Evolutionary conservation across 1,284 basidiomycete species (phyloP), one percentile per base, ranked within the genome.

Genomic region (Ustilago hordei): DNA sequence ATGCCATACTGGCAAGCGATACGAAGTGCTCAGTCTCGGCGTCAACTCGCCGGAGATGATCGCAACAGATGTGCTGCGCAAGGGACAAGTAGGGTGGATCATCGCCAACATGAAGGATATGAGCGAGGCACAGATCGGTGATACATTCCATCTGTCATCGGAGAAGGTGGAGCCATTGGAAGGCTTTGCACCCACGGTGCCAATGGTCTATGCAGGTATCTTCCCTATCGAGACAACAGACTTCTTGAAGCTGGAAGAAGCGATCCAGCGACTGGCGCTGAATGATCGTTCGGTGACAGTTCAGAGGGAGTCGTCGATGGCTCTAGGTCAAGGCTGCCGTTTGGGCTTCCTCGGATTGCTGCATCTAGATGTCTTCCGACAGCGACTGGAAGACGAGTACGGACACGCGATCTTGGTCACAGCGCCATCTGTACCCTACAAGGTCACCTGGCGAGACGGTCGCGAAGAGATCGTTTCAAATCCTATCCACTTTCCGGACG

Each of bases 181-280:
- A n/a, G 94, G 93, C 0, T 98, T 98, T 88, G 91, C 93, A 83
- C 93, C 93, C 17, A 91, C 94, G 36, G 95, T 96, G 87, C 92
- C 95, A 1, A 99, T 98, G 95, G 94, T 98, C 17, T 99, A 93
- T 84, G 95, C 97, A 1, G 96, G 97, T 39, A 90, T 98, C 55
- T 99, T 95, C 85, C 97, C 97, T 0, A 90, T 97, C 50, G 95
- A 99, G 74, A 93, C 91, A 59, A 92, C 90, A 60, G 95, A 98
- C 81, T 99, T 98, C 82, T 89, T 91, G 12, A 95, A 96, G 87
- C 89, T 99, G 1, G 96, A 99, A 87, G 97, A 99, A 86, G 95
- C 95, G 1, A 94, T 99, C 73, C 93, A 93, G 82, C 88, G 95
- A 80, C 95, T 95, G 82, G 66, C 91, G 7, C 88, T 95, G 61